A percentile compares a stretch with the other conserved stretches of the same genome.
Evolutionary conservation across 2,329 filamentous ascomycete species (phyloP).

Genomic region (Verticillium albo-atrum): DNA sequence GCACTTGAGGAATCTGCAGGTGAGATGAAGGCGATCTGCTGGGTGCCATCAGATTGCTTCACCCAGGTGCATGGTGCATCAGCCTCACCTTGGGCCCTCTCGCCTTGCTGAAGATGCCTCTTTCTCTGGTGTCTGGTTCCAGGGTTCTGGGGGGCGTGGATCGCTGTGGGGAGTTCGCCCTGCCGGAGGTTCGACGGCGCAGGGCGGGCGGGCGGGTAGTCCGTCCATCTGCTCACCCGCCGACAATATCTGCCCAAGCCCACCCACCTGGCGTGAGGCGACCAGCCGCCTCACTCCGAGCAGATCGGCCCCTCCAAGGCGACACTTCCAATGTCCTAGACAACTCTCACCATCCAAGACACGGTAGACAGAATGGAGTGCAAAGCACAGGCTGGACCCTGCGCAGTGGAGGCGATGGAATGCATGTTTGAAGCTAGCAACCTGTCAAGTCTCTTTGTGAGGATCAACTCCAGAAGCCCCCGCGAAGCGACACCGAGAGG

Average conservation of each 20-base stretch:
- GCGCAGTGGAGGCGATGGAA: neutral
- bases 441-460: neutral
- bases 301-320: neutral
- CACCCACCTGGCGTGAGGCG: neutral
- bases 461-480: neutral
- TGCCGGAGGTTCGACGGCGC: neutral
- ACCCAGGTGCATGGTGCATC: neutral
- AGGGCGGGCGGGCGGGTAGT: neutral
- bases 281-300: neutral
- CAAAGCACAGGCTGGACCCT: neutral
- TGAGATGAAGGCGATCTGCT: neutral
- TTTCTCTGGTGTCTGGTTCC: neutral
- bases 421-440: slow-evolving; percentile 1
- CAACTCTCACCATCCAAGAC: neutral
- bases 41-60: neutral
- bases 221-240: neutral
- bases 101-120: neutral
- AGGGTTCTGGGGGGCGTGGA: neutral
- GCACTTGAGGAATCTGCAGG: no score
- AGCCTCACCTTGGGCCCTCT: neutral
- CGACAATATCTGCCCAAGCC: neutral
- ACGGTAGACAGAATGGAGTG: neutral
- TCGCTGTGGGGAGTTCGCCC: neutral
- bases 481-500: neutral
- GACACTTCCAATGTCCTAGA: neutral